Percentiles rank a stretch among this genome's conserved stretches.
Conservation (phyloP, 2,329 filamentous ascomycete species). For the Aphanocladium album region DNA sequence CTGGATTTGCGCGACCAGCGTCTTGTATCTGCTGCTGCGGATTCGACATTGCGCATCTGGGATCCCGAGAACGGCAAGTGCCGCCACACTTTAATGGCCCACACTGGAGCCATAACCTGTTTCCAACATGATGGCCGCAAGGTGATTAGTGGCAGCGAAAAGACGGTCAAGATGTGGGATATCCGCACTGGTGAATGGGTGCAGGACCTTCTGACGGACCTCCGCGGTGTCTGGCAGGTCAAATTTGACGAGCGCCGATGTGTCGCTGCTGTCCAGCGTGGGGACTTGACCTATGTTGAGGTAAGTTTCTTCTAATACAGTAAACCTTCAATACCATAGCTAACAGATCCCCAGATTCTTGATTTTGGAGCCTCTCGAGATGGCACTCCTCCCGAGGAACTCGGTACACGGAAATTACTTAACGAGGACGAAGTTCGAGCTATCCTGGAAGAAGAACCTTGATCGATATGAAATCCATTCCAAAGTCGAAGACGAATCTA, state of each 20-base stretch:
- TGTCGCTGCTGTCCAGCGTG: slow-evolving; percentile 91
- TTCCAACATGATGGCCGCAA: slow-evolving; percentile 98
- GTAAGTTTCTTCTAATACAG: slow-evolving; percentile 47
- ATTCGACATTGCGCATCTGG: slow-evolving; percentile 94
- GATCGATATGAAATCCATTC: neutral
- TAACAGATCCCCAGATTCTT: slow-evolving; percentile 61
- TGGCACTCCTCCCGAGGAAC: slow-evolving; percentile 69
- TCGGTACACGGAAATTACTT: slow-evolving; percentile 72
- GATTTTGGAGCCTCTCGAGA: slow-evolving; percentile 95
- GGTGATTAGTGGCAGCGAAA: slow-evolving; percentile 92
- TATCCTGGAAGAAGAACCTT: slow-evolving; percentile 42
- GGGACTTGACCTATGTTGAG: slow-evolving; percentile 91
- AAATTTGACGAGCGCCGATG: slow-evolving; percentile 94
- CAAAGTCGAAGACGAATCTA: neutral
- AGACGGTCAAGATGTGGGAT: slow-evolving; percentile 98
- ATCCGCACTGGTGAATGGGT: slow-evolving; percentile 87
- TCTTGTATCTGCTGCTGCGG: slow-evolving; percentile 89
- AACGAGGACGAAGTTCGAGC: slow-evolving; percentile 51
- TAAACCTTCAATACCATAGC: slow-evolving; percentile 24
- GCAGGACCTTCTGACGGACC: slow-evolving; percentile 84
- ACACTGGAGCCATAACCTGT: slow-evolving; percentile 96
- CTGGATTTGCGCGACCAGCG: slow-evolving; percentile 85
- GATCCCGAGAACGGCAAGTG: slow-evolving; percentile 90
- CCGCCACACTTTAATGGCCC: slow-evolving; percentile 82
- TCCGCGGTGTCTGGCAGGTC: slow-evolving; percentile 98